Conservation (phyloP, 2,329 filamentous ascomycete species). For the Pseudomassariella vexata region DNA sequence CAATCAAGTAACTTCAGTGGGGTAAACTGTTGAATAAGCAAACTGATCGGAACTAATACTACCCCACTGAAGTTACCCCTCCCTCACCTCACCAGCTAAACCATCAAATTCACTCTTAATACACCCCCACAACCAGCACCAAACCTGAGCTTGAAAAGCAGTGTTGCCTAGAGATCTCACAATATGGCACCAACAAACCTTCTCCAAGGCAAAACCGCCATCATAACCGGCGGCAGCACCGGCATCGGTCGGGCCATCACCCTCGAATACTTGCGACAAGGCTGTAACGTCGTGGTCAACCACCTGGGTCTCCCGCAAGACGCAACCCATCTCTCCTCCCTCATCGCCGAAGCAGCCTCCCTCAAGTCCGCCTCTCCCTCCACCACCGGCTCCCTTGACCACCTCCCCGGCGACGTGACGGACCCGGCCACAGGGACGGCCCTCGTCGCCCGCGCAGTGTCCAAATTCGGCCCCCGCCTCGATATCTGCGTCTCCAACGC, state of each 20-base stretch:
- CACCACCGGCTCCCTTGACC: slow-evolving; percentile 49
- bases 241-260: slow-evolving; percentile 83
- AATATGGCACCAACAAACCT: slow-evolving; percentile 48
- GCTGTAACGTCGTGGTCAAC: slow-evolving; percentile 74
- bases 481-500: slow-evolving; percentile 86
- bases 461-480: slow-evolving; percentile 51
- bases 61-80: slow-evolving; percentile 2
- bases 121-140: not conserved
- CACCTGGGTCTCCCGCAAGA: slow-evolving; percentile 60
- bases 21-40: not conserved
- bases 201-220: slow-evolving; percentile 69
- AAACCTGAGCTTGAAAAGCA: not conserved
- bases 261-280: slow-evolving; percentile 71
- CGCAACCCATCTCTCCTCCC: slow-evolving; percentile 43
- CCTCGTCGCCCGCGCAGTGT: slow-evolving; percentile 62
- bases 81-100: slow-evolving; percentile 4
- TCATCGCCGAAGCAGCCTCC: slow-evolving; percentile 44
- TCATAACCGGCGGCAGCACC: slow-evolving; percentile 81
- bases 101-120: too few species aligned
- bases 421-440: slow-evolving; percentile 64
- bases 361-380: slow-evolving; percentile 39
- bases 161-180: slow-evolving; percentile 1
- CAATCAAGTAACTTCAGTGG: too few species aligned
- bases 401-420: slow-evolving; percentile 72
- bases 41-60: not conserved